Base-by-base conservation (phyloP, 1,284 basidiomycete species). In the Trametes versicolor region DNA sequence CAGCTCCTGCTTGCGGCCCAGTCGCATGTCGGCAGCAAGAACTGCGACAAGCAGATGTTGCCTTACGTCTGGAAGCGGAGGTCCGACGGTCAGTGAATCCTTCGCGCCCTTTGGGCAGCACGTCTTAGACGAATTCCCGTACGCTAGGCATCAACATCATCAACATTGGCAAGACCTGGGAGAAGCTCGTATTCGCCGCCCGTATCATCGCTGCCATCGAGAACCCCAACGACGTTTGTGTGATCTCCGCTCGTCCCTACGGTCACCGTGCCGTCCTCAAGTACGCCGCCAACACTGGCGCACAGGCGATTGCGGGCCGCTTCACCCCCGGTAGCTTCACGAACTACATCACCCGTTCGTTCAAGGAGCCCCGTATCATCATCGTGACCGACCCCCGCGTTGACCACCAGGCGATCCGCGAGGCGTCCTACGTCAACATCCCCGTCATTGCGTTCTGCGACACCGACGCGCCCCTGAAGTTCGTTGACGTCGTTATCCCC, bases 151-250 rank as follows among this genome's bases (percentile, higher is more conserved):
- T 99, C 82, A 92, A 99, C 85, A 85, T 99, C 76, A 83, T 99
- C 77, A 98, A 99, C 91, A 92, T 99, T 75, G 97, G 97, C 79
- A 99, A 99, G 90, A 99, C 97, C 73, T 99, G 97, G 97, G 96
- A 99, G 85, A 99, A 99, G 85, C 88, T 99, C 72, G 94, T 98
- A 71, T 87, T 97, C 74, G 96, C 96, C 68, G 96, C 96, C 68
- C 94, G 96, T 80, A 88, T 97, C 77, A 96, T 97, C 76, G 95
- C 95, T 72, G 90, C 94, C 64, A 91, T 99, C 74, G 97, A 99
- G 83, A 99, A 99, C 89, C 97, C 97, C 70, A 92, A 94, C 80
- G 97, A 99, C 81, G 90, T 99, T 77, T 96, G 94, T 83, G 97
- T 98, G 78, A 98, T 99, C 83, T 97, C 96, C 70, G 96, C 96